phyloP scores from a whole-genome alignment of 192 early-diverging fungal species.

The Nowakowskiella sp. region DNA sequence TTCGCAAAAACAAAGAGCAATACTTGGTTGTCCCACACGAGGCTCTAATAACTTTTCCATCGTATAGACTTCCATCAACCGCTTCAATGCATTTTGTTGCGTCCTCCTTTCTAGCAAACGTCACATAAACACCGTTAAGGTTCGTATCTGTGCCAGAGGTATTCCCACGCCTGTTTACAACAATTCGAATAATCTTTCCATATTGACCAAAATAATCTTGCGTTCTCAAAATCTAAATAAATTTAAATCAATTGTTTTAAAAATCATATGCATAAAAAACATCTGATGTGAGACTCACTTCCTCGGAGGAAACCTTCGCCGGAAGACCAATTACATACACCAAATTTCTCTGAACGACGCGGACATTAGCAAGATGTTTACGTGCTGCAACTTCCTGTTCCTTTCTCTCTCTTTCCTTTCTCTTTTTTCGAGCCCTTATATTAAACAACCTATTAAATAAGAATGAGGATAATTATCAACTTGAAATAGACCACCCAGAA shows the following conservation, averaged over 20 bases:
- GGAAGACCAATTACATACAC: slow-evolving; percentile 95
- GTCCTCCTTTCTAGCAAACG: slow-evolving; percentile 85
- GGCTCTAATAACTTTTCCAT: slow-evolving; percentile 79
- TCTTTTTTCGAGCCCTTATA: slow-evolving; percentile 73
- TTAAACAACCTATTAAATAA: slow-evolving; percentile 40
- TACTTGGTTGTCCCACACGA: slow-evolving; percentile 98
- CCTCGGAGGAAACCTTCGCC: slow-evolving; percentile 76
- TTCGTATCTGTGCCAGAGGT: too few species aligned
- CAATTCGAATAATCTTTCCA: slow-evolving; percentile 91
- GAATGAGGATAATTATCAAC: neutral
- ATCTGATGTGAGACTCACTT: slow-evolving; percentile 42
- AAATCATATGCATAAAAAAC: neutral
- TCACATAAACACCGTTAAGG: slow-evolving; percentile 78
- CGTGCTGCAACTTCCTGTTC: slow-evolving; percentile 75
- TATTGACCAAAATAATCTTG: slow-evolving; percentile 97
- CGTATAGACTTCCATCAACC: slow-evolving; percentile 83
- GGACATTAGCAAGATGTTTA: slow-evolving; percentile 74
- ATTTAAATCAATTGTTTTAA: neutral
- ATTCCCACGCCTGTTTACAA: slow-evolving; percentile 70
- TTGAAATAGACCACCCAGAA: slow-evolving; percentile 3
- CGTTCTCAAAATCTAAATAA: slow-evolving; percentile 58
- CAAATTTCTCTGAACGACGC: slow-evolving; percentile 95
- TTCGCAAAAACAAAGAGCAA: slow-evolving; percentile 90
- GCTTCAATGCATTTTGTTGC: slow-evolving; percentile 87
- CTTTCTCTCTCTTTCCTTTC: slow-evolving; percentile 84